Evolutionary conservation across 176 grass and related monocot genomes (phyloP).

Genomic region (Lolium perenne): DNA sequence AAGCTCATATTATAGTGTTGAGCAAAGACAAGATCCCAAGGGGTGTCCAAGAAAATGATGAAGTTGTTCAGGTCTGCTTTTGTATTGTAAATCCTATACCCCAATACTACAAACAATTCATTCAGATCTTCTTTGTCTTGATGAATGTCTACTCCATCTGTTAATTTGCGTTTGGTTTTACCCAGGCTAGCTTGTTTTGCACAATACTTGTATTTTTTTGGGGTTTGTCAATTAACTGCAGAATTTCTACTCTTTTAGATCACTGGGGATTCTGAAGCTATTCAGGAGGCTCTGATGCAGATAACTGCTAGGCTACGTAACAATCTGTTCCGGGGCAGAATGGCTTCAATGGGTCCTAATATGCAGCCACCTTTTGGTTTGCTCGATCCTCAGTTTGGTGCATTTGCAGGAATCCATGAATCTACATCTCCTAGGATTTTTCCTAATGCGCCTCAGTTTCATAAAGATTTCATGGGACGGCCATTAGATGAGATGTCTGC

Average conservation of each 20-base stretch:
- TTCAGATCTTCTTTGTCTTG: background rate
- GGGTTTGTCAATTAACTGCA: constrained; percentile 26
- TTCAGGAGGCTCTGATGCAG: constrained; percentile 91
- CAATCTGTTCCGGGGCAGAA: constrained; percentile 79
- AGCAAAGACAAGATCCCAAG: constrained; percentile 76
- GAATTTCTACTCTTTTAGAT: constrained; percentile 58
- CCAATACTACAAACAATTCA: background rate
- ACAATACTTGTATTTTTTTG: constrained; percentile 13
- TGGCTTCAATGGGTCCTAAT: constrained; percentile 52
- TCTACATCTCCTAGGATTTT: constrained; percentile 55
- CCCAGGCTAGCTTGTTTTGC: constrained; percentile 3
- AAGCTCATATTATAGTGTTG: constrained; percentile 82
- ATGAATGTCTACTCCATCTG: constrained; percentile 7
- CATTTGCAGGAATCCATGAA: constrained; percentile 62
- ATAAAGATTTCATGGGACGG: constrained; percentile 62
- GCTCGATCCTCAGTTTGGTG: constrained; percentile 69
- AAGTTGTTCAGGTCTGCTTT: constrained; percentile 79
- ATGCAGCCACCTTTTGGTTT: constrained; percentile 64
- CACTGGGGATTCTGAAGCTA: constrained; percentile 69
- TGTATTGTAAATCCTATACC: constrained; percentile 17
- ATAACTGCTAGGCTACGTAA: constrained; percentile 86
- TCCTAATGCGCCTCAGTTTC: constrained; percentile 57
- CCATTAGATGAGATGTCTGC: constrained; percentile 69
- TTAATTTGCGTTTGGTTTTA: constrained; percentile 38
- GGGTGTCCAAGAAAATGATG: constrained; percentile 72